Evolutionary conservation across 768 basidiomycete species (phyloP).

Genomic region (Lepiota subincarnata): DNA sequence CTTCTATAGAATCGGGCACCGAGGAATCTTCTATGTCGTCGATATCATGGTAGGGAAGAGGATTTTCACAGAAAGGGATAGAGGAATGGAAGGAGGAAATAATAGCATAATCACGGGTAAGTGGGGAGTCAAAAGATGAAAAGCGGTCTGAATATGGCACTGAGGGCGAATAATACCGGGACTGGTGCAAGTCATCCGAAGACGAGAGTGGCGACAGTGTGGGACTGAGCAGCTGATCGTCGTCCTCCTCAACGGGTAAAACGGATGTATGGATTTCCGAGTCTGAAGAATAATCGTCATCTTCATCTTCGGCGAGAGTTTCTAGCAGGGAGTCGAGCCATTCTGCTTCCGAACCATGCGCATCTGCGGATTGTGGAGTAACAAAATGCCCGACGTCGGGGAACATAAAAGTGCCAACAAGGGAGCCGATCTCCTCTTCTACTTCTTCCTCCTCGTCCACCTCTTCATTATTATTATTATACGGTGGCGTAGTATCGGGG

Average conservation of each 20-base stretch:
- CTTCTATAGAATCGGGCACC: conserved; percentile 79
- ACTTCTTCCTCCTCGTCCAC: conserved; percentile 38
- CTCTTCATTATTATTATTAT: conserved; percentile 34
- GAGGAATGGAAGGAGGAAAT: conserved; percentile 44
- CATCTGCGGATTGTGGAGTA: conserved; percentile 28
- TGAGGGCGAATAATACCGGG: conserved; percentile 41
- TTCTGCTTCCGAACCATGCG: conserved; percentile 59
- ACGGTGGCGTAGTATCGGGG: conserved; percentile 24
- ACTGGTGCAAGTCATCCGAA: conserved; percentile 65
- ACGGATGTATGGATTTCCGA: conserved; percentile 43
- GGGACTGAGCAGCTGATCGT: conserved; percentile 59
- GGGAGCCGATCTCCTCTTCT: conserved; percentile 47
- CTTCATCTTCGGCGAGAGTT: conserved; percentile 66
- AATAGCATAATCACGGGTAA: conserved; percentile 46
- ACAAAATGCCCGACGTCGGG: conserved; percentile 67
- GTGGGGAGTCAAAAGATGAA: conserved; percentile 10
- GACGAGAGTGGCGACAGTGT: conserved; percentile 69
- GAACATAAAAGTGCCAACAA: conserved; percentile 74
- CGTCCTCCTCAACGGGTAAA: conserved; percentile 57
- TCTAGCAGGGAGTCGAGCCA: conserved; percentile 84
- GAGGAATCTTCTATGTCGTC: conserved; percentile 67
- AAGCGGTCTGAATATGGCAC: conserved; percentile 37
- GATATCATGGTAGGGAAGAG: conserved; percentile 58
- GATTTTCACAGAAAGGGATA: conserved; percentile 43
- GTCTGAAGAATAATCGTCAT: conserved; percentile 48